Conservation (phyloP, 176 grass and related monocot genomes). For the Elymus sibiricus region DNA sequence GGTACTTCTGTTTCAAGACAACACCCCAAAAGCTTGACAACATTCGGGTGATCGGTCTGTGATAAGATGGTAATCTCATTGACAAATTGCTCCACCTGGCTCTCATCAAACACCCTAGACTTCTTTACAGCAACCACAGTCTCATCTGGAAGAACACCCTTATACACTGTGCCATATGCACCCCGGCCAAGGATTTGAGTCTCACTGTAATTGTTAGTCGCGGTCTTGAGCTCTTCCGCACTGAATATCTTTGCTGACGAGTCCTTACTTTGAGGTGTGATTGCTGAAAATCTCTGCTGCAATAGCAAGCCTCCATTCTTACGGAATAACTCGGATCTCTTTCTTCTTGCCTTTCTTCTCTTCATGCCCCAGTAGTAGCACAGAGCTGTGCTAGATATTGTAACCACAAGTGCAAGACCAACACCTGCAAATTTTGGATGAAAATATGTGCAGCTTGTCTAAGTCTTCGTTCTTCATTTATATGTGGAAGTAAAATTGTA, state of each 20-base stretch:
- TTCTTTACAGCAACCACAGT: slow-evolving; percentile 47
- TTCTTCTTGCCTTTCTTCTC: slow-evolving; percentile 2
- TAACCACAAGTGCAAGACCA: slow-evolving; percentile 15
- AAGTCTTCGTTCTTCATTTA: neutral
- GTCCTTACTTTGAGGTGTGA: neutral
- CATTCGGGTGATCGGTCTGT: slow-evolving; percentile 36
- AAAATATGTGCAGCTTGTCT: neutral
- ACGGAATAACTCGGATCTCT: slow-evolving; percentile 33
- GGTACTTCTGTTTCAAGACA: slow-evolving; percentile 51
- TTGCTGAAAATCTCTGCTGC: slow-evolving; percentile 31
- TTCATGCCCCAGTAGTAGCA: slow-evolving; percentile 18
- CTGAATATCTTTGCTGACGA: slow-evolving; percentile 39
- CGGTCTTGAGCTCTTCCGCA: slow-evolving; percentile 35
- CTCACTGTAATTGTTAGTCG: slow-evolving; percentile 35
- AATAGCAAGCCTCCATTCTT: slow-evolving; percentile 50
- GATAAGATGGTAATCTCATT: slow-evolving; percentile 56
- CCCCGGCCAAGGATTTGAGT: slow-evolving; percentile 41
- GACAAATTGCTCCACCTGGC: slow-evolving; percentile 48
- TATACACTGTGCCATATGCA: slow-evolving; percentile 51
- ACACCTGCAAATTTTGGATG: slow-evolving; percentile 17
- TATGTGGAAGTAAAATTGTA: neutral
- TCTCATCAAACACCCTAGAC: slow-evolving; percentile 50
- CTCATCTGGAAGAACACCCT: slow-evolving; percentile 31
- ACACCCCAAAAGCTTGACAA: slow-evolving; percentile 52
- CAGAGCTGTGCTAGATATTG: neutral